phyloP scores from a whole-genome alignment of 1,139 yeast genomes.

The Yamadazyma atmosphaerica region DNA sequence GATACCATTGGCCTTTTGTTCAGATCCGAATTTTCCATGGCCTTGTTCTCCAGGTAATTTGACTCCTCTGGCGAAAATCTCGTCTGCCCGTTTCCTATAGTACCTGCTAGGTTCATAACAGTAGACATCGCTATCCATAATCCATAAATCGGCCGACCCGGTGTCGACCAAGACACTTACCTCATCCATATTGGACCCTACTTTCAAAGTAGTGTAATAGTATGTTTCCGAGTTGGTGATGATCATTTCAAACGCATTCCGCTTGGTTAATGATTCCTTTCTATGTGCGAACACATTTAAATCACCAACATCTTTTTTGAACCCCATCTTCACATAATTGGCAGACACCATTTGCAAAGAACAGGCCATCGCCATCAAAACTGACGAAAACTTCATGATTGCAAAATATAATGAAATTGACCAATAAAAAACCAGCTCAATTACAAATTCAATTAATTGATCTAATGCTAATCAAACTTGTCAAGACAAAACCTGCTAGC shows the following conservation, averaged over 20 bases:
- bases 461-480: too few relatives aligned
- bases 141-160: constrained; percentile 35
- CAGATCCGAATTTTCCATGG: not conserved
- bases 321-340: not conserved
- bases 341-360: not conserved
- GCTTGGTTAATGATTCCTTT: not conserved
- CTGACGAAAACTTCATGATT: too few relatives aligned
- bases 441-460: too few relatives aligned
- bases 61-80: not conserved
- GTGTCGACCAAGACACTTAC: constrained; percentile 26
- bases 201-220: not conserved
- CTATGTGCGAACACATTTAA: constrained; percentile 1
- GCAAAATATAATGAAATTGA: too few relatives aligned
- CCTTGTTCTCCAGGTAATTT: not conserved
- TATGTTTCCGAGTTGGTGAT: not conserved
- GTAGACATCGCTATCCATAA: constrained; percentile 6
- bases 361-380: not conserved
- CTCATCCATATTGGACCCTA: constrained; percentile 22
- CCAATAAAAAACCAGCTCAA: too few relatives aligned
- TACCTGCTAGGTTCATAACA: not conserved
- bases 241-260: constrained; percentile 1
- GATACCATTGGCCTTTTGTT: not conserved
- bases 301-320: not conserved
- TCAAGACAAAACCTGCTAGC: too few relatives aligned
- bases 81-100: not conserved